These are phyloP conservation scores for Brasenia schreberi DNA, from an alignment of 164 flowering plant species.

Conservation along the genomic window DNA sequence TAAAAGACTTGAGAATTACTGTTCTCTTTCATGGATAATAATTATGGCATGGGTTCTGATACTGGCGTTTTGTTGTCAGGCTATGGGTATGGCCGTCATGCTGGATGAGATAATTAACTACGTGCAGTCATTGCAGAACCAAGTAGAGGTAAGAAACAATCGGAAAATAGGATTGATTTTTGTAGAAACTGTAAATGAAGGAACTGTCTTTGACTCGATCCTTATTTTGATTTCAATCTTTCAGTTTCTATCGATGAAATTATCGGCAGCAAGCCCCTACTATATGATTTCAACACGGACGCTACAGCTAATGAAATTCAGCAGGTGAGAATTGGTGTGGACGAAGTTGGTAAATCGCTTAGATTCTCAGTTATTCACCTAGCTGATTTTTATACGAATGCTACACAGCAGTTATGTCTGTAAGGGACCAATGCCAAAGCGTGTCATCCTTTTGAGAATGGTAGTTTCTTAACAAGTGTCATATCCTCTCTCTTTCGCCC, in stretches of 20 bases:
- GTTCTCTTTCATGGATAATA: not conserved
- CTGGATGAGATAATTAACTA: conserved; percentile 24
- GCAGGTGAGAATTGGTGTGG: conserved; percentile 21
- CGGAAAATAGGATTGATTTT: not conserved
- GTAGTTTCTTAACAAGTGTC: too few species aligned
- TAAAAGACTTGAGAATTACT: not conserved
- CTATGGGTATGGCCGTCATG: conserved; percentile 76
- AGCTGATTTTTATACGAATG: too few species aligned
- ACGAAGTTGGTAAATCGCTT: too few species aligned
- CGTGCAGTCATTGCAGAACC: conserved; percentile 3
- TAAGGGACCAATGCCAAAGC: too few species aligned
- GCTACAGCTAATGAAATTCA: conserved; percentile 17
- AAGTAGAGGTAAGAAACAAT: not conserved
- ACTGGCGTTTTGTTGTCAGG: conserved; percentile 14
- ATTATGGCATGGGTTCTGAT: not conserved
- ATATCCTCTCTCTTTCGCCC: too few species aligned
- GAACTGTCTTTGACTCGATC: not conserved
- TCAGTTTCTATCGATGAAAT: conserved; percentile 1
- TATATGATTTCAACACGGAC: conserved; percentile 42
- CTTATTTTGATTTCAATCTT: not conserved
- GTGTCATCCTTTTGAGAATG: too few species aligned
- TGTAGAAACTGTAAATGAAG: not conserved
- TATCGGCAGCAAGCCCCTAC: conserved; percentile 47
- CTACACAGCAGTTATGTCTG: too few species aligned
- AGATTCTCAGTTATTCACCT: too few species aligned